Conservation (phyloP, 2,329 filamentous ascomycete species). For the Xylariaceae sp. region DNA sequence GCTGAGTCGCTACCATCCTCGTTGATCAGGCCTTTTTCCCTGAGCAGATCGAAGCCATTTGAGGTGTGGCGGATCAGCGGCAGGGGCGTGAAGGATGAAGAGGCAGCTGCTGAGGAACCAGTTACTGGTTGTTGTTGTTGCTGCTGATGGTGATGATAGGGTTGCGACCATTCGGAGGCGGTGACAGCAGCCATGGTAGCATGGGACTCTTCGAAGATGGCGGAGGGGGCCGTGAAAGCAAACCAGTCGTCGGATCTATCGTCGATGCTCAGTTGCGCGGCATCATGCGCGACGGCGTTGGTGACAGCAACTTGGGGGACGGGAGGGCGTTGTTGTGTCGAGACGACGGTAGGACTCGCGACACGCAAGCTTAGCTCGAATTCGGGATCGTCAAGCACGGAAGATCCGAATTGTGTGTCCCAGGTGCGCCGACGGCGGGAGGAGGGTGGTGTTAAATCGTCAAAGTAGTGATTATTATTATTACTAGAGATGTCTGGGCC, state of each 20-base stretch:
- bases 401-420: constrained; percentile 33
- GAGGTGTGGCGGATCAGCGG: constrained; percentile 57
- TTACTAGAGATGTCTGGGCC: neutral
- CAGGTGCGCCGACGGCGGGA: constrained; percentile 33
- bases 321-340: constrained; percentile 7
- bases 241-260: constrained; percentile 32
- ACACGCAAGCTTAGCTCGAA: constrained; percentile 27
- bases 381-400: constrained; percentile 36
- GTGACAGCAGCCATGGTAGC: constrained; percentile 26
- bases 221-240: constrained; percentile 26
- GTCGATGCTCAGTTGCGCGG: constrained; percentile 25
- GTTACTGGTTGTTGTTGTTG: neutral
- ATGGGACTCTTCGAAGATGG: constrained; percentile 19
- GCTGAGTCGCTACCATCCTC: constrained; percentile 28
- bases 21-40: constrained; percentile 33
- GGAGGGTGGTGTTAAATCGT: constrained; percentile 28
- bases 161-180: constrained; percentile 20
- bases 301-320: constrained; percentile 18
- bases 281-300: constrained; percentile 24
- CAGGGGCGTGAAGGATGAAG: constrained; percentile 52
- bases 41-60: constrained; percentile 49
- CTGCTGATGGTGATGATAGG: constrained; percentile 11
- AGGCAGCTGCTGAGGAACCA: constrained; percentile 22
- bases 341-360: constrained; percentile 4
- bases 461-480: constrained; percentile 12